Conservation (phyloP, 352 stramenopile species). For the Globisporangium ultimum region DNA sequence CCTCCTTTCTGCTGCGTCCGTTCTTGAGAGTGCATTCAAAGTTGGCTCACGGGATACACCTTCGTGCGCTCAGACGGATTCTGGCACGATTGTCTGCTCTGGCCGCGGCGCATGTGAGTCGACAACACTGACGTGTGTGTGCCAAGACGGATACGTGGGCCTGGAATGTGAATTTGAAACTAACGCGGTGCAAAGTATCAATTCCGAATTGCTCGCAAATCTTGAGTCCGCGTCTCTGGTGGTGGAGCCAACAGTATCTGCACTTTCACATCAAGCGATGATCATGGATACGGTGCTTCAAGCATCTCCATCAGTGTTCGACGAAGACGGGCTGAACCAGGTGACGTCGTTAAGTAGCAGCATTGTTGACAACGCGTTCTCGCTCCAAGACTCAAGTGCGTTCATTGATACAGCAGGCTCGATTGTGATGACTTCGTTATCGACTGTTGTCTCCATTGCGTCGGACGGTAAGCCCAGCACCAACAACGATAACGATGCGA, state of each 20-base stretch:
- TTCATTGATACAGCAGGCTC: conserved; percentile 41
- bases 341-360: conserved; percentile 34
- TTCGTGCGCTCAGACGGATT: conserved; percentile 8
- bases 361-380: conserved; percentile 47
- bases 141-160: conserved; percentile 39
- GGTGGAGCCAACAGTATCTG: conserved; percentile 37
- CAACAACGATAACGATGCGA: not conserved
- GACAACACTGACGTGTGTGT: conserved; percentile 25
- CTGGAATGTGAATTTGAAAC: conserved; percentile 35
- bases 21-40: conserved; percentile 40
- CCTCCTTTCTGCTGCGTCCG: conserved; percentile 38
- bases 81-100: conserved; percentile 19
- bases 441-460: conserved; percentile 28
- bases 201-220: conserved; percentile 40
- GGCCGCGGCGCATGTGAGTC: conserved; percentile 29
- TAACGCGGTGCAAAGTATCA: conserved; percentile 29
- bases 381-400: conserved; percentile 22
- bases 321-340: conserved; percentile 23
- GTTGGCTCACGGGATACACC: not conserved
- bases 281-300: conserved; percentile 45
- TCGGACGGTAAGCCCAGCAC: conserved; percentile 1
- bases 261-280: conserved; percentile 49
- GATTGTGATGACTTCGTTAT: conserved; percentile 46
- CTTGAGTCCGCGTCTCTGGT: conserved; percentile 21
- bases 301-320: conserved; percentile 30